Evolutionary conservation across 164 flowering plant genomes (phyloP).

Genomic region (Kingdonia uniflora): DNA sequence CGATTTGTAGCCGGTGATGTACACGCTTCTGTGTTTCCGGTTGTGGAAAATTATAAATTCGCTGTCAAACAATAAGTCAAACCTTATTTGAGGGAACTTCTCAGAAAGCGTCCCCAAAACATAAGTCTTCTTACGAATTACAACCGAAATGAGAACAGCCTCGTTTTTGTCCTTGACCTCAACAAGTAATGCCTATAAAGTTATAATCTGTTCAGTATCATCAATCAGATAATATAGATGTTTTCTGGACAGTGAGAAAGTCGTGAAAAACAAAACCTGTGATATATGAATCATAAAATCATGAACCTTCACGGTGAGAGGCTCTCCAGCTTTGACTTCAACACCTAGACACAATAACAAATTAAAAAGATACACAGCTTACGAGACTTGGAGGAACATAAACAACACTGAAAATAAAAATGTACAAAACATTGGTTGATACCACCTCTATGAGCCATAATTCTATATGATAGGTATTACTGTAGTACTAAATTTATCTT

Average conservation of each 20-base stretch:
- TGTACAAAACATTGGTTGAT: too few relatives aligned
- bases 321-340: conserved; percentile 60
- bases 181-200: conserved; percentile 56
- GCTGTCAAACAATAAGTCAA: conserved; percentile 60
- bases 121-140: conserved; percentile 33
- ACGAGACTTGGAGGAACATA: too few relatives aligned
- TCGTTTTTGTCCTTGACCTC: conserved; percentile 49
- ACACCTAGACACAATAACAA: conserved; percentile 26
- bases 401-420: too few relatives aligned
- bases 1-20: conserved; percentile 50
- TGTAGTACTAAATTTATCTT: too few relatives aligned
- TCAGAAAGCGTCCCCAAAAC: conserved; percentile 58
- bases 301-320: conserved; percentile 25
- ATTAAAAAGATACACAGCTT: too few relatives aligned
- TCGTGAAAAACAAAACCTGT: conserved; percentile 29
- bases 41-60: conserved; percentile 82
- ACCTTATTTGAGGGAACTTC: conserved; percentile 35
- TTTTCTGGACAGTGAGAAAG: not conserved
- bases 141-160: conserved; percentile 28
- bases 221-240: too few relatives aligned
- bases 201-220: too few relatives aligned
- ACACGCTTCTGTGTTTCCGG: conserved; percentile 65
- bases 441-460: too few relatives aligned
- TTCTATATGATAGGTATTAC: too few relatives aligned
- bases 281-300: conserved; percentile 38